These are phyloP conservation scores for Pythium monospermum DNA, from an alignment of 352 stramenopile genomes.

Conservation along the genomic window DNA sequence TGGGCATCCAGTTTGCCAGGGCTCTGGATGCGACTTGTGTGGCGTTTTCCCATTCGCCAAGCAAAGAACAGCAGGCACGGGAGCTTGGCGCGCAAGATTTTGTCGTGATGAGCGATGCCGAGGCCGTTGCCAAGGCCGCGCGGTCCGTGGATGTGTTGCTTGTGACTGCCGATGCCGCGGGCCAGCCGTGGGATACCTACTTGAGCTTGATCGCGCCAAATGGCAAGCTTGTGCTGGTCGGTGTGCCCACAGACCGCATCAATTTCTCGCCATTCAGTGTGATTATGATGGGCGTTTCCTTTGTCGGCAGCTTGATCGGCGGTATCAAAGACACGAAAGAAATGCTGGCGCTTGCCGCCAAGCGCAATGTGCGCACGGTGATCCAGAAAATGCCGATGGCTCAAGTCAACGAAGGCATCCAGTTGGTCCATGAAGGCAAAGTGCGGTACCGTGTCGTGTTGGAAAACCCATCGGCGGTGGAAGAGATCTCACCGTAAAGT, in stretches of 20 bases:
- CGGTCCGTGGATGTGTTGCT: slow-evolving; percentile 64
- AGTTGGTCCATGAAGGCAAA: slow-evolving; percentile 33
- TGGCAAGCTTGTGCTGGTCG: slow-evolving; percentile 64
- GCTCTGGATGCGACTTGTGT: slow-evolving; percentile 40
- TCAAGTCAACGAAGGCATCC: slow-evolving; percentile 37
- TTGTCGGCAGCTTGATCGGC: slow-evolving; percentile 74
- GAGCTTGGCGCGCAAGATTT: slow-evolving; percentile 20
- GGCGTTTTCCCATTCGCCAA: slow-evolving; percentile 31
- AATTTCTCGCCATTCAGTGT: slow-evolving; percentile 48
- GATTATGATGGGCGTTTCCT: slow-evolving; percentile 29
- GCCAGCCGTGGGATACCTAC: slow-evolving; percentile 44
- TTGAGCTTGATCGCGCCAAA: slow-evolving; percentile 42
- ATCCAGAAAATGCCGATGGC: slow-evolving; percentile 50
- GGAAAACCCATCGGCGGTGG: slow-evolving; percentile 30
- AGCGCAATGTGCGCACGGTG: slow-evolving; percentile 57
- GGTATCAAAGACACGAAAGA: slow-evolving; percentile 79
- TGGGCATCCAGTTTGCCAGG: slow-evolving; percentile 56
- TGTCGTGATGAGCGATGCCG: slow-evolving; percentile 11
- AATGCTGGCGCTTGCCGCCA: slow-evolving; percentile 78
- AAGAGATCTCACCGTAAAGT: neutral
- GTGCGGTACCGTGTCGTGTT: slow-evolving; percentile 46
- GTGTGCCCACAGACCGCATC: slow-evolving; percentile 53
- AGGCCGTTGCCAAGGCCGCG: slow-evolving; percentile 25
- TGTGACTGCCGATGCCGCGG: slow-evolving; percentile 54
- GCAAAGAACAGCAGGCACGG: slow-evolving; percentile 18